Evolutionary conservation across 1,284 basidiomycete species (phyloP).

Genomic region (Hemileia vastatrix): DNA sequence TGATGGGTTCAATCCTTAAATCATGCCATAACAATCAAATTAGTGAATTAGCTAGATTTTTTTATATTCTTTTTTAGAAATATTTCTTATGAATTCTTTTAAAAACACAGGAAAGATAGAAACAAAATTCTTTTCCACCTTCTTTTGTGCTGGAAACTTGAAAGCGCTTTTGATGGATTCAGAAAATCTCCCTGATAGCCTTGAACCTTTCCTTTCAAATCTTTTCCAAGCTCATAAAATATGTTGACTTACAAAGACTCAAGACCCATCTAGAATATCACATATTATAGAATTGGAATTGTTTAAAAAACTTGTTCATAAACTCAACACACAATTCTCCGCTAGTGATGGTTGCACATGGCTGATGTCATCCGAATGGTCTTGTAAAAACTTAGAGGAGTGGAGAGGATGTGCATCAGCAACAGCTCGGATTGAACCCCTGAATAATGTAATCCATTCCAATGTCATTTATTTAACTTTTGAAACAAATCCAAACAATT

Average conservation of each 20-base stretch:
- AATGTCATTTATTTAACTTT: background rate
- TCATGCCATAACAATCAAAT: constrained; percentile 1
- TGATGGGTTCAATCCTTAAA: constrained; percentile 4
- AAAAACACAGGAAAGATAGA: background rate
- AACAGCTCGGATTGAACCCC: background rate
- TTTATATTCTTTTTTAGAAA: background rate
- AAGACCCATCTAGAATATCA: too few relatives aligned
- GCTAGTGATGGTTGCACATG: background rate
- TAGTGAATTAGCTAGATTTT: background rate
- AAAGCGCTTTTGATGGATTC: background rate
- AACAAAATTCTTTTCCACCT: background rate
- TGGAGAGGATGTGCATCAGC: background rate
- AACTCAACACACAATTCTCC: background rate
- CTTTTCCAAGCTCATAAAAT: too few relatives aligned
- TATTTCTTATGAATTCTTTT: background rate
- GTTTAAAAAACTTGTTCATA: background rate
- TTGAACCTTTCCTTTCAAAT: too few relatives aligned
- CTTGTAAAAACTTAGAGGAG: background rate
- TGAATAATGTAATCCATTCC: background rate
- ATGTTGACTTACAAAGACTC: too few relatives aligned
- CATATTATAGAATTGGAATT: too few relatives aligned
- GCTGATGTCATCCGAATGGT: background rate
- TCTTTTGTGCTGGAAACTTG: background rate
- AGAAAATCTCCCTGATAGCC: background rate
- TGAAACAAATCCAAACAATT: background rate